Percentiles rank a stretch among this genome's conserved stretches.
Evolutionary conservation across 495 filamentous ascomycete genomes (phyloP).

Genomic region (Lasiosphaeria miniovina): DNA sequence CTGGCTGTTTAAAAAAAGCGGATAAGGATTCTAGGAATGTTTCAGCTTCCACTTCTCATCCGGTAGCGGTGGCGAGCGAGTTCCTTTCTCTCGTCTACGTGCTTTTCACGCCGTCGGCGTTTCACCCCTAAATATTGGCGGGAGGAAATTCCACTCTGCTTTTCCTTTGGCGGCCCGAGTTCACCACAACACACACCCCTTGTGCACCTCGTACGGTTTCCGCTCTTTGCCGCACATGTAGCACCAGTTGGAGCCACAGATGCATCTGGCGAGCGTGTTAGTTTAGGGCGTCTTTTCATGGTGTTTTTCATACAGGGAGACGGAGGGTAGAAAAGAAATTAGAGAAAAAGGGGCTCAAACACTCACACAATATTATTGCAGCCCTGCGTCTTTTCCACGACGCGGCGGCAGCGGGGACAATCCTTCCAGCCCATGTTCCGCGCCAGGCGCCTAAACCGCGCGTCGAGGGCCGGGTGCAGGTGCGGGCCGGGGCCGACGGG

Average conservation of each 20-base stretch:
- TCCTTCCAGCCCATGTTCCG: slow-evolving; percentile 10
- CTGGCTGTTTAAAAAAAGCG: too few species aligned
- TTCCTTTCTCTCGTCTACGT: too few species aligned
- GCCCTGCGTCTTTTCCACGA: slow-evolving; percentile 16
- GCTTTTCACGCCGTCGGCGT: too few species aligned
- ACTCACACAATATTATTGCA: slow-evolving; percentile 20
- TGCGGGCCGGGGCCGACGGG: neutral
- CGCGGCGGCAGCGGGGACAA: slow-evolving; percentile 12
- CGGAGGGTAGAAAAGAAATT: too few species aligned
- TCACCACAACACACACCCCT: slow-evolving; percentile 12
- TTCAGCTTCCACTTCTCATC: too few species aligned
- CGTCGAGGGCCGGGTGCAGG: neutral
- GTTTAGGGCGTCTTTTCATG: too few species aligned
- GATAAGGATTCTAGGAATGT: too few species aligned
- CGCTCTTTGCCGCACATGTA: slow-evolving; percentile 20
- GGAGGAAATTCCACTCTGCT: too few species aligned
- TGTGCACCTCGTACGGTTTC: slow-evolving; percentile 13
- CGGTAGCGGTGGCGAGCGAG: too few species aligned
- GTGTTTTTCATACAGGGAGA: too few species aligned
- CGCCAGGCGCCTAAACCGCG: slow-evolving; percentile 3
- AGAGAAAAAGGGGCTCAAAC: neutral
- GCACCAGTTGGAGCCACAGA: slow-evolving; percentile 22
- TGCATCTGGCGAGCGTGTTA: slow-evolving; percentile 4
- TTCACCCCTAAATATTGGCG: too few species aligned
- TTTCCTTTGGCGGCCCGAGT: neutral